Evolutionary conservation across 2,329 filamentous ascomycete species (phyloP).

Genomic region (Aspergillus oerlinghausenensis): DNA sequence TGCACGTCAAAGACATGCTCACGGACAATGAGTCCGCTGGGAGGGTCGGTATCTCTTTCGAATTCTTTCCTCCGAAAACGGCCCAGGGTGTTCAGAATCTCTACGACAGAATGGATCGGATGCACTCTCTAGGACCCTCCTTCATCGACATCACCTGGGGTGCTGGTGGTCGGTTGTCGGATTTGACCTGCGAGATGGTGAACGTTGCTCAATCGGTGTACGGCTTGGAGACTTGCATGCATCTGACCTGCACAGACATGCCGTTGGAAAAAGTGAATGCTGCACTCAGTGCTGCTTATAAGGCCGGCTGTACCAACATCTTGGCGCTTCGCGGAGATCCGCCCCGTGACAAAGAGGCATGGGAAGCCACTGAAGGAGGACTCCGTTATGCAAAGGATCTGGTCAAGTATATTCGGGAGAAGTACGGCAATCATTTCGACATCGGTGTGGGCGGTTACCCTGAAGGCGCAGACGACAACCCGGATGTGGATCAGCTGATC

Average conservation of each 20-base stretch:
- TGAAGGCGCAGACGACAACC: conserved; percentile 90
- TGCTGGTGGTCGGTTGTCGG: conserved; percentile 83
- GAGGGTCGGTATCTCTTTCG: conserved; percentile 92
- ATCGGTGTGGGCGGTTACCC: conserved; percentile 97
- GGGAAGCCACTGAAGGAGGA: conserved; percentile 79
- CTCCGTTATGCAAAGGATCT: conserved; percentile 93
- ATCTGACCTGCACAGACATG: conserved; percentile 98
- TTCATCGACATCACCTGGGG: conserved; percentile 99
- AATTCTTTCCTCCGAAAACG: conserved; percentile 98
- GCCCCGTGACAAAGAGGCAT: conserved; percentile 87
- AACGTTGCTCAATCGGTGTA: conserved; percentile 91
- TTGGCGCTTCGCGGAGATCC: conserved; percentile 89
- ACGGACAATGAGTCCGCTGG: conserved; percentile 71
- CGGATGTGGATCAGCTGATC: conserved; percentile 76
- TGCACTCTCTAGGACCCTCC: conserved; percentile 88
- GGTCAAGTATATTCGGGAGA: conserved; percentile 73
- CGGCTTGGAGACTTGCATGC: conserved; percentile 97
- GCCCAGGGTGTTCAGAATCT: conserved; percentile 88
- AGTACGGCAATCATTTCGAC: conserved; percentile 86
- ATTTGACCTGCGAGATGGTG: conserved; percentile 96
- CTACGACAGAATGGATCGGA: conserved; percentile 98
- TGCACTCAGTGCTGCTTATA: conserved; percentile 82
- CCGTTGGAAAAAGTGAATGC: conserved; percentile 85
- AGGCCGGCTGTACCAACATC: conserved; percentile 95
- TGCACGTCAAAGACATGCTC: conserved; percentile 96